Percentiles rank a stretch among this genome's conserved stretches.
Evolutionary conservation across 768 basidiomycete species (phyloP).

Genomic region (Mycena polygramma): DNA sequence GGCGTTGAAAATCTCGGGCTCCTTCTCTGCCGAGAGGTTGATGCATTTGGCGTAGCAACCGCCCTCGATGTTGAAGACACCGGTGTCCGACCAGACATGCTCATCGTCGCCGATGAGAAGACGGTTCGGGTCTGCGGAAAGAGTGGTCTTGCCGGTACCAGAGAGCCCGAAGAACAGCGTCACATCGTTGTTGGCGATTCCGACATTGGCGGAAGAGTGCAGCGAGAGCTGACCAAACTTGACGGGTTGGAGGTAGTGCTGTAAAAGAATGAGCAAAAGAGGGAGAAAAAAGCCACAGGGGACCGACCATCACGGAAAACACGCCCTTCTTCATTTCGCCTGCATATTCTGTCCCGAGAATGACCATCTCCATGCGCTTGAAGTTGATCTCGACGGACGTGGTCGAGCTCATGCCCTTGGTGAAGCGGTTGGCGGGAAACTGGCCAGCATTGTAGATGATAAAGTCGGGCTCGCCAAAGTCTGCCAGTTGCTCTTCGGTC

Average conservation of each 20-base stretch:
- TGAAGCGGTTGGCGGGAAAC: constrained; percentile 99
- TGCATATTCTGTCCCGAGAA: constrained; percentile 97
- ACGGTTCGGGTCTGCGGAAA: constrained; percentile 95
- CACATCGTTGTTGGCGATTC: constrained; percentile 88
- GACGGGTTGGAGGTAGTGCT: constrained; percentile 98
- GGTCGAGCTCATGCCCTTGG: constrained; percentile 99
- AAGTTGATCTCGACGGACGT: constrained; percentile 99
- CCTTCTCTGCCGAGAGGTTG: constrained; percentile 97
- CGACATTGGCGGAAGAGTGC: constrained; percentile 98
- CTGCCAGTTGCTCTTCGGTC: constrained; percentile 91
- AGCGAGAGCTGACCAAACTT: constrained; percentile 98
- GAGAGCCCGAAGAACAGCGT: constrained; percentile 99
- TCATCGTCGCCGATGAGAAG: constrained; percentile 98
- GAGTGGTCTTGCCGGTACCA: constrained; percentile 98
- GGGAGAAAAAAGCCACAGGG: constrained; percentile 8
- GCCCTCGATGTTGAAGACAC: constrained; percentile 99
- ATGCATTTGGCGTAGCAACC: constrained; percentile 99
- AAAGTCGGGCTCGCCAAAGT: constrained; percentile 98
- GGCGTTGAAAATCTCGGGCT: constrained; percentile 97
- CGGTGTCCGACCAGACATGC: constrained; percentile 99
- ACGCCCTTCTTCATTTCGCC: constrained; percentile 99
- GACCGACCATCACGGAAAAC: constrained; percentile 93
- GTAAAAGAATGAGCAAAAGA: constrained; percentile 36
- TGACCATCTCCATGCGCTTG: constrained; percentile 99
- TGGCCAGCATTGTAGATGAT: constrained; percentile 99